Evolutionary conservation across 306 rosid species (phyloP), one percentile per base, ranked within the genome.

Genomic region (Albizia julibrissin): DNA sequence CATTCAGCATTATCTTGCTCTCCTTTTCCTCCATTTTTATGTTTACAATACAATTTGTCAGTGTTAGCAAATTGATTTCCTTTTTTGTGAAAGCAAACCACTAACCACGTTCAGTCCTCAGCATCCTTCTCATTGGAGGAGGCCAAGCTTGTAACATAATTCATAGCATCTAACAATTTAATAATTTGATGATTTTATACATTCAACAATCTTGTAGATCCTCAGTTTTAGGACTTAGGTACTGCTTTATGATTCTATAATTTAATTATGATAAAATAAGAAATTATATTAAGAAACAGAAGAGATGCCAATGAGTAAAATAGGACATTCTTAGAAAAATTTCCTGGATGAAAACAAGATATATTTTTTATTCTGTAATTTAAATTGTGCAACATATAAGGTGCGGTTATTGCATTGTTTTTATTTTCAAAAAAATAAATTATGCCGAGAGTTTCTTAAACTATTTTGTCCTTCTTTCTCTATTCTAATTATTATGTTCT

Each of bases 71-170:
- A n/a, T 8, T 56, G 22, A 6, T 50, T 50, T 50, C 24, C 24
- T 0, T 9, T 9, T n/a, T 22, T n/a, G 56, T 0, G 16, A 46
- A 69, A 74, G 43, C 80, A 14, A 39, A 50, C 67, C 39, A 61
- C 52, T 15, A 4, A 15, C 69, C 39, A 22, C 47, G 37, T 69
- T 61, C 64, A 59, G 44, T 73, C 71, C 34, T 50, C 64, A 27
- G 27, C 44, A 56, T 34, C 72, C 46, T 68, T 84, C 81, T 70
- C 19, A 33, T 74, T 75, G 40, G 79, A 49, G 71, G 59, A 77
- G 49, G 44, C 56, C 56, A 74, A 62, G 74, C 59, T 69, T 34
- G 40, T 39, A 78, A 29, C 65, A 61, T 64, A 34, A 52, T 61
- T 13, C 54, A n/a, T 75, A 18, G 24, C 54, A 26, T 81, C 59